These are phyloP conservation scores for Letharia lupina DNA, from an alignment of 495 filamentous ascomycete species.

Conservation along the genomic window DNA sequence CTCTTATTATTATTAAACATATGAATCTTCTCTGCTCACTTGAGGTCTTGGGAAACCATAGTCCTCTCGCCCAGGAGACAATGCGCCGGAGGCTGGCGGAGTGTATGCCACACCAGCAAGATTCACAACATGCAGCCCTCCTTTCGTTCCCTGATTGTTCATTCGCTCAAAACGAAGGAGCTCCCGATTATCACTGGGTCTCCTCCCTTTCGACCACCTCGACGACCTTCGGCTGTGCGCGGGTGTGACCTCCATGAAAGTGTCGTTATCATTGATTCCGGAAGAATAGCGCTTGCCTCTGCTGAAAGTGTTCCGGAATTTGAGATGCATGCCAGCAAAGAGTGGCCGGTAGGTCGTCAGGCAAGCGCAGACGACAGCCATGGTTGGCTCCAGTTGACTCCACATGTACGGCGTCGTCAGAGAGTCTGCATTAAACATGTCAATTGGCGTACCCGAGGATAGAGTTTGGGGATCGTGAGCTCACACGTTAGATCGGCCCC, in stretches of 20 bases:
- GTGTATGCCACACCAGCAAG: neutral
- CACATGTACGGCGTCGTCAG: slow-evolving; percentile 16
- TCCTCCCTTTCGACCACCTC: slow-evolving; percentile 3
- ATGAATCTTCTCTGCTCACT: neutral
- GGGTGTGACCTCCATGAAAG: neutral
- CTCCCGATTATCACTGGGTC: neutral
- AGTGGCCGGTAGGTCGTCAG: slow-evolving; percentile 19
- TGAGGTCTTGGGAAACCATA: neutral
- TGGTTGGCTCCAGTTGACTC: slow-evolving; percentile 18
- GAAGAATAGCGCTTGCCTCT: slow-evolving; percentile 1
- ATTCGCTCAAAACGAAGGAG: slow-evolving; percentile 9
- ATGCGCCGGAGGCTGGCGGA: neutral
- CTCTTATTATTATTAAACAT: neutral
- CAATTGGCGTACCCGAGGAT: neutral
- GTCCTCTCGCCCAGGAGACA: neutral
- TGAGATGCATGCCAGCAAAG: slow-evolving; percentile 6
- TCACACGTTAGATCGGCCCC: slow-evolving; percentile 12
- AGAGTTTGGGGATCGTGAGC: neutral
- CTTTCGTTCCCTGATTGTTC: neutral
- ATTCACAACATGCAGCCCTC: neutral
- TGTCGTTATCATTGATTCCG: neutral
- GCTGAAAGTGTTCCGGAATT: slow-evolving; percentile 2
- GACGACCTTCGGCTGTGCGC: slow-evolving; percentile 2
- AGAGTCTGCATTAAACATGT: slow-evolving; percentile 2
- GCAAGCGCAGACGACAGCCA: slow-evolving; percentile 21